A percentile compares a stretch with the other conserved stretches of the same genome.
Conservation (phyloP, 2,329 filamentous ascomycete genomes). For the Tolypocladium paradoxum region DNA sequence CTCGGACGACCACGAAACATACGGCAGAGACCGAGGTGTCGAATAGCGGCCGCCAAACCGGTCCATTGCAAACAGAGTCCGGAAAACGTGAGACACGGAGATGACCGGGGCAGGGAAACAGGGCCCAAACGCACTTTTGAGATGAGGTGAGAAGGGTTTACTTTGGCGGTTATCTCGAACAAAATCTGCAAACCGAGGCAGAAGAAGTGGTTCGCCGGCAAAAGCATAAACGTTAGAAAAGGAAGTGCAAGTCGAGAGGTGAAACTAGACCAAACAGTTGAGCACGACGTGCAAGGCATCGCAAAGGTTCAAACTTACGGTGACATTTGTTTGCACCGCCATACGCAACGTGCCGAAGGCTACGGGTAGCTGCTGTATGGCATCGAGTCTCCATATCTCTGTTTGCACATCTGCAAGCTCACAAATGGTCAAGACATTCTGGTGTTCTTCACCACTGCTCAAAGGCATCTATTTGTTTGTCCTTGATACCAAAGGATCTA, state of each 20-base stretch:
- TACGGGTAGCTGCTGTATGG: background rate
- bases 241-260: background rate
- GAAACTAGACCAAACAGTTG: background rate
- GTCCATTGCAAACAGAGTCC: background rate
- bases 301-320: background rate
- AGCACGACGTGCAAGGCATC: background rate
- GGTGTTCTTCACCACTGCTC: background rate
- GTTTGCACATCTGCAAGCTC: background rate
- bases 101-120: background rate
- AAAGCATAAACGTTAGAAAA: background rate
- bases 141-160: background rate
- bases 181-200: background rate
- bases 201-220: background rate
- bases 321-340: background rate
- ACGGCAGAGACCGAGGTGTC: background rate
- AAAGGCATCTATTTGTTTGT: background rate
- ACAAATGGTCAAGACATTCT: background rate
- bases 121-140: background rate
- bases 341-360: background rate
- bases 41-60: background rate
- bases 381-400: background rate
- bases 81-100: background rate
- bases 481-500: background rate
- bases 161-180: background rate
- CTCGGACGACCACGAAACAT: background rate